Evolutionary conservation across 495 filamentous ascomycete species (phyloP).

Genomic region (Penicillium fimorum): DNA sequence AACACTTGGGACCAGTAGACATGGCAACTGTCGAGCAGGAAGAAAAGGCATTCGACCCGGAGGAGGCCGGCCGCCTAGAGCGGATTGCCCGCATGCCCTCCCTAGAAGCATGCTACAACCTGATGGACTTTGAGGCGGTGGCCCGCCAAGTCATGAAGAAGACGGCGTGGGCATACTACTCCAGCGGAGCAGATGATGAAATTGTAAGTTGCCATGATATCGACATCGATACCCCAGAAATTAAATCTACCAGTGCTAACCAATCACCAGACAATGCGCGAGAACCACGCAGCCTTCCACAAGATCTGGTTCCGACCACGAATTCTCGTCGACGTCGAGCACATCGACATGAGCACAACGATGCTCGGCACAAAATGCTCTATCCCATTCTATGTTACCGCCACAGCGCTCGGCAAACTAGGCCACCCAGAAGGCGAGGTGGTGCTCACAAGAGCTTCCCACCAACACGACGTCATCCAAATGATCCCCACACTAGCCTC

Average conservation of each 20-base stretch:
- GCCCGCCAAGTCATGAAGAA: conserved; percentile 89
- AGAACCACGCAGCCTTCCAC: conserved; percentile 95
- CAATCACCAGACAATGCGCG: conserved; percentile 77
- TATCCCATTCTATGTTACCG: conserved; percentile 89
- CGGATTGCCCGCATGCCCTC: conserved; percentile 76
- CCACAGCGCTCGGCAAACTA: conserved; percentile 88
- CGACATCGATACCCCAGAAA: background rate
- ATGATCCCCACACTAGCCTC: conserved; percentile 99
- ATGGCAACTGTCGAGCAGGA: conserved; percentile 79
- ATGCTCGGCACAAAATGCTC: conserved; percentile 85
- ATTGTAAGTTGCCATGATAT: conserved; percentile 60
- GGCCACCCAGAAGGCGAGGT: conserved; percentile 89
- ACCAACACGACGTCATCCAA: conserved; percentile 83
- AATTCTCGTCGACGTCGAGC: conserved; percentile 80
- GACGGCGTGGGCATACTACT: conserved; percentile 95
- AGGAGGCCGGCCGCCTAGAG: conserved; percentile 72
- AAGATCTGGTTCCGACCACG: conserved; percentile 96
- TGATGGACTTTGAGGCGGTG: conserved; percentile 93
- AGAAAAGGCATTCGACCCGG: conserved; percentile 67
- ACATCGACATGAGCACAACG: conserved; percentile 79
- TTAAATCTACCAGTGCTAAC: conserved; percentile 2
- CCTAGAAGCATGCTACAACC: conserved; percentile 87
- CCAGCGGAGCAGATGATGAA: conserved; percentile 92
- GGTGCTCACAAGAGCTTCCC: conserved; percentile 78
- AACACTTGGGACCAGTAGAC: conserved; percentile 89